Conservation (phyloP, 257 asterid genomes). For the Avicennia marina region DNA sequence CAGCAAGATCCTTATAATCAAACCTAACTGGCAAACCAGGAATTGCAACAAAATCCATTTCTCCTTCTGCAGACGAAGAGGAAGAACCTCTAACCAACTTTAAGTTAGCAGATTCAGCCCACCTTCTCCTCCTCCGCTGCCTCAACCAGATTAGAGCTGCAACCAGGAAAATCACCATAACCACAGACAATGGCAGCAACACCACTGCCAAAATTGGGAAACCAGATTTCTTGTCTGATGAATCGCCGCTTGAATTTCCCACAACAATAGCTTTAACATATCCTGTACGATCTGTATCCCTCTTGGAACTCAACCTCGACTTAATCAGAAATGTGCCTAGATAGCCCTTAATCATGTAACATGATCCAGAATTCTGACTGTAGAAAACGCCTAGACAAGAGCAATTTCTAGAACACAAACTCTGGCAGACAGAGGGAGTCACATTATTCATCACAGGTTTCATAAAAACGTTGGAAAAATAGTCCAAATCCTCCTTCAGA, state of each 20-base stretch:
- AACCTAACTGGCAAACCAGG: constrained; percentile 67
- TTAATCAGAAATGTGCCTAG: constrained; percentile 57
- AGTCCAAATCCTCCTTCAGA: constrained; percentile 47
- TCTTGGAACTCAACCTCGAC: constrained; percentile 17
- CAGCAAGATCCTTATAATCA: constrained; percentile 38
- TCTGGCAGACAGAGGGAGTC: constrained; percentile 39
- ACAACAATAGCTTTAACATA: constrained; percentile 35
- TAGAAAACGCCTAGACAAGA: constrained; percentile 63
- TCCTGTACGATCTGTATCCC: constrained; percentile 49
- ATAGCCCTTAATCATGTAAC: constrained; percentile 38
- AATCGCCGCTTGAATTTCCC: neutral
- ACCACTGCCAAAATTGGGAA: constrained; percentile 42
- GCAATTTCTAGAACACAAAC: constrained; percentile 55
- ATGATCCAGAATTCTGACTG: constrained; percentile 47
- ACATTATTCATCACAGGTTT: constrained; percentile 27
- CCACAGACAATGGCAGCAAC: constrained; percentile 45
- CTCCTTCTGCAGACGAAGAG: constrained; percentile 27
- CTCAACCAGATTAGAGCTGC: constrained; percentile 26
- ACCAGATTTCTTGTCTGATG: constrained; percentile 11
- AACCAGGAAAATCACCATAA: constrained; percentile 19
- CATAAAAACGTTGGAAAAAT: constrained; percentile 56
- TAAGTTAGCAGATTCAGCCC: neutral
- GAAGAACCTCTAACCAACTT: constrained; percentile 21
- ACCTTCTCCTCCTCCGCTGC: constrained; percentile 17
- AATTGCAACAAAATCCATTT: constrained; percentile 37